These are phyloP conservation scores for Pleurotus citrinopileatus DNA, from an alignment of 768 basidiomycete genomes.

Conservation along the genomic window DNA sequence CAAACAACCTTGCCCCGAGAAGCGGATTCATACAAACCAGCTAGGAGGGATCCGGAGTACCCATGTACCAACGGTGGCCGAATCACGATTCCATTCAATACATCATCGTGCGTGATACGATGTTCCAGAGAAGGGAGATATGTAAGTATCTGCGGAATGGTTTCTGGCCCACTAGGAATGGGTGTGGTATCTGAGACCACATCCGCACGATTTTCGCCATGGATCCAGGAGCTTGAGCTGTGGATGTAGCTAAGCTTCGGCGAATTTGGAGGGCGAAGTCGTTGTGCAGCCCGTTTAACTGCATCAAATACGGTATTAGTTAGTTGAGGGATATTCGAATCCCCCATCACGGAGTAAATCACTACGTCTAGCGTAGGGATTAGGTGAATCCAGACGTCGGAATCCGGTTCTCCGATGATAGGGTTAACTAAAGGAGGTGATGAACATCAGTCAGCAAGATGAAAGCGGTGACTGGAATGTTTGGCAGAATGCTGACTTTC, in stretches of 20 bases:
- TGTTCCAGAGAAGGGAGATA: conserved; percentile 35
- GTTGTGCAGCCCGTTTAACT: conserved; percentile 19
- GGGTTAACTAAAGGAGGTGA: conserved; percentile 36
- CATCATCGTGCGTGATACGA: conserved; percentile 21
- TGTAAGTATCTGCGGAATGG: conserved; percentile 20
- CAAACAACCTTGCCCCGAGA: conserved; percentile 27
- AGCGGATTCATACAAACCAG: conserved; percentile 28
- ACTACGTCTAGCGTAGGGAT: conserved; percentile 30
- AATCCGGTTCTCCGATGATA: conserved; percentile 23
- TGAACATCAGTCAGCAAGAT: too few species aligned
- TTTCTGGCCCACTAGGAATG: conserved; percentile 15
- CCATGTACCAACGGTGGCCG: conserved; percentile 43
- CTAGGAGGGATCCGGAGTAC: conserved; percentile 32
- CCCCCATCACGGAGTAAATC: conserved; percentile 28
- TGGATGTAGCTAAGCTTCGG: conserved; percentile 43
- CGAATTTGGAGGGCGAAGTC: conserved; percentile 23
- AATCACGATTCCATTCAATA: conserved; percentile 42
- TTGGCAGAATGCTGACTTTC: conserved; percentile 34
- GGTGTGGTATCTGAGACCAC: conserved; percentile 33
- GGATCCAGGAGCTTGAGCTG: conserved; percentile 43
- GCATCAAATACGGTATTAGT: conserved; percentile 20
- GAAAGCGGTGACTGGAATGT: too few species aligned
- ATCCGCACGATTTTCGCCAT: conserved; percentile 31
- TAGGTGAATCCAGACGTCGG: conserved; percentile 23
- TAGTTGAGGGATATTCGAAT: conserved; percentile 15